Base-by-base conservation (phyloP, 2,329 filamentous ascomycete species). In the Neofusicoccum umdonicola region DNA sequence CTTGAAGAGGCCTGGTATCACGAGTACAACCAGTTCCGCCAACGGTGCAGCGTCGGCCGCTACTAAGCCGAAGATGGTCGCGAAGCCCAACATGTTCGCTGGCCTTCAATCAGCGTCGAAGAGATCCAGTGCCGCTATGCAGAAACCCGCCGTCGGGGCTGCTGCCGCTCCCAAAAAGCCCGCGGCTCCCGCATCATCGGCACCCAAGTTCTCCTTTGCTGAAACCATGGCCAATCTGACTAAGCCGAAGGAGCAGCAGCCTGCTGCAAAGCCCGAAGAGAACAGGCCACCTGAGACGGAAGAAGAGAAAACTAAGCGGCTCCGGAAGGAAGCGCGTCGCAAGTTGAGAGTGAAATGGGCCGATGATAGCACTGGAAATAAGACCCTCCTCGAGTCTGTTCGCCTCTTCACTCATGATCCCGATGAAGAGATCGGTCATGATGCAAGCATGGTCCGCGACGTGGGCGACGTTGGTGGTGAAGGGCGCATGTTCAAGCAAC, bases 271-370 rank as follows among this genome's bases (percentile, higher is more conserved):
- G 64, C 77, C 83, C 0, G 85, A 87, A 68, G 86, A 87, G 67
- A 79, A 78, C 65, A 73, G 74, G 17, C 78, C 81, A 0, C 79
- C 82, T 0, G 90, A 93, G 74, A 92, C 88, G 0, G 80, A 87
- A 0, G 88, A 91, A 70, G 84, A 92, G 72, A 88, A 83, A 69
- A 80, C 82, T 1, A 90, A 87, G 70, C 85, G 91, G 11, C 79
- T 92, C 4, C 86, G 90, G 41, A 93, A 92, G 71, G 90, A 93
- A 73, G 83, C 86, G 65, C 85, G 90, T 56, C 84, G 89, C 41
- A 87, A 89, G 67, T 79, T 93, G 22, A 84, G 88, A 12, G 91
- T 94, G 5, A 84, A 79, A 6, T 94, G 90, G 83, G 91, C 88
- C 72, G 83, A 87, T 0, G 89, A 90, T 57, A 79, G 84, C 17